Evolutionary conservation across 2,329 filamentous ascomycete genomes (phyloP), one percentile per base, ranked within the genome.

Genomic region (Fusarium begoniae): DNA sequence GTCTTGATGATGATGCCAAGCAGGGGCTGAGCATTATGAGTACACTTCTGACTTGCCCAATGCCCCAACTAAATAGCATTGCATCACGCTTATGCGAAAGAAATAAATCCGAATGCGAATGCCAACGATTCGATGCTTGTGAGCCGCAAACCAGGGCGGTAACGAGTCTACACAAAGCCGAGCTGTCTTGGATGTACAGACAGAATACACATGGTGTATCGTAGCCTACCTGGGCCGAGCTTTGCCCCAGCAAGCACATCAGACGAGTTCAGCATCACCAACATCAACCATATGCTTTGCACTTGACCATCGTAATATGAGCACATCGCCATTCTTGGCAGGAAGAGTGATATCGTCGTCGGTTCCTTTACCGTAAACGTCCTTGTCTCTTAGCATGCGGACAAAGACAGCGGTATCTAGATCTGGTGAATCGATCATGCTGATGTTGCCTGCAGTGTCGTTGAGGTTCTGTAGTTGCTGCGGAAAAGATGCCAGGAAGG

Each of bases 361-460:
- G 14, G 90, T 91, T 18, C 92, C 91, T 71, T 87, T 87, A 12
- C 90, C 88, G 65, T 86, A 84, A 18, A 91, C 88, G 10, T 88
- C 84, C 6, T 86, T 84, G 78, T 93, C 90, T 61, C 86, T 87
- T 60, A 95, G 83, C 55, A 93, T 87, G 70, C 96, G 87, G 45
- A 95, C 90, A 82, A 99, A 98, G 5, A 98, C 95, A 13, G 94
- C 94, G 5, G 89, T 87, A 69, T 96, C 93, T 54, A 91, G 84
- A 80, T 98, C 96, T 1, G 96, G 96, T 5, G 89, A 87, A 79
- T 98, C 95, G 37, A 98, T 90, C 96, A 99, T 99, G 84, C 90
- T 95, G 64, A 96, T 92, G 15, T 95, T 95, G 37, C 95, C 96
- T 0, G 93, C 91, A 20, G 93, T 94, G 84, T 99, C 96, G 83